Base-by-base conservation (phyloP, 345 rosid genomes). In the Citrus inodora region DNA sequence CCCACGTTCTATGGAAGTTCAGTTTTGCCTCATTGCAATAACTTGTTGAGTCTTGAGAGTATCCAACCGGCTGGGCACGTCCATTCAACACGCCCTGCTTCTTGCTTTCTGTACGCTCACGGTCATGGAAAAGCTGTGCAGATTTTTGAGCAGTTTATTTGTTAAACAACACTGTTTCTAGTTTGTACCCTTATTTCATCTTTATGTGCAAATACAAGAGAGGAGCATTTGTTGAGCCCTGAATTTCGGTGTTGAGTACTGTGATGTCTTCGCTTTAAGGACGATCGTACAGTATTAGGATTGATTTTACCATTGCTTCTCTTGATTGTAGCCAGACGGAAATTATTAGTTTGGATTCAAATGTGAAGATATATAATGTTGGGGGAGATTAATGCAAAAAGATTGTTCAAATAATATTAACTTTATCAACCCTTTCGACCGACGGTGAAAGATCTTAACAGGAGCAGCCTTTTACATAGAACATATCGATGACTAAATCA, bases 11-110 rank as follows among this genome's bases (percentile, higher is more conserved):
- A 22, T 40, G 32, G 67, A 58, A 59, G 48, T 68, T 69, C 58
- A 40, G 28, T 74, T 61, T 74, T 74, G 77, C 8, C 25, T 17
- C 38, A 27, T 61, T 65, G 33, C 40, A 76, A 75, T 80, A 75
- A 75, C 64, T 68, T 60, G 40, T 40, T 13, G 56, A 51, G 51
- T 17, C 48, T 42, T 46, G 5, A 46, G 51, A 46, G 51, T 46
- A 13, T 46, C 51, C 51, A 46, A 46, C 16, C 51, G 1, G 5
- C 17, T 46, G 51, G 5, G 51, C 51, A 46, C 5, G 1, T 11
- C 17, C 51, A 46, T 46, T 46, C 51, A 46, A 11, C 51, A 13
- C 5, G 51, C 17, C 14, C 51, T 11, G 51, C 51, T 46, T 46
- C 51, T 46, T 13, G 14, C 16, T 46, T 3, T 11, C 51, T 46